Evolutionary conservation across 2,329 filamentous ascomycete genomes (phyloP).

Genomic region (Penicillium oxalicum): DNA sequence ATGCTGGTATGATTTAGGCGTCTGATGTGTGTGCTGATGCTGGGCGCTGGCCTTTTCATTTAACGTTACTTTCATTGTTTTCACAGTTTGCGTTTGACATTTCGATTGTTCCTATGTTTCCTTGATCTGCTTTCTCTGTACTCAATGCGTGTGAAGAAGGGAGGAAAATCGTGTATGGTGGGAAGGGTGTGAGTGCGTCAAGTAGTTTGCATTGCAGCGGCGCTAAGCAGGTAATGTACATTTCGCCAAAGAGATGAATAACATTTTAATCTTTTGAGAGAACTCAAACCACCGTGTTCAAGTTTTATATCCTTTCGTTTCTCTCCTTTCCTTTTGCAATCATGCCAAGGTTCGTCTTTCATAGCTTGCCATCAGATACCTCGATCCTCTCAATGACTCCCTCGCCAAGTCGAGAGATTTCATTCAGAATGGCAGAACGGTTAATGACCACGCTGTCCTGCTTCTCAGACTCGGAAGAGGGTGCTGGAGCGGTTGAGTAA

Average conservation of each 20-base stretch:
- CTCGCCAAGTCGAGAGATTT: conserved; percentile 47
- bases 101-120: conserved; percentile 6
- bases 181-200: too few relatives aligned
- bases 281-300: conserved; percentile 6
- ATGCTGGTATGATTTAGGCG: conserved; percentile 7
- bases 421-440: conserved; percentile 37
- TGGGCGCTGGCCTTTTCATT: conserved; percentile 2
- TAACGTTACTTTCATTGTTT: not conserved
- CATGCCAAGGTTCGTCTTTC: too few relatives aligned
- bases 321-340: too few relatives aligned
- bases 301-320: conserved; percentile 1
- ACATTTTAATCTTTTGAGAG: conserved; percentile 6
- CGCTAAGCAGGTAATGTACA: conserved; percentile 25
- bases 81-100: not conserved
- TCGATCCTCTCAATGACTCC: conserved; percentile 65
- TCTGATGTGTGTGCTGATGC: conserved; percentile 12
- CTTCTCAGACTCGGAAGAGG: conserved; percentile 7
- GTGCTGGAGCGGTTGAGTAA: conserved; percentile 31
- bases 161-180: too few relatives aligned
- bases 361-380: conserved; percentile 24
- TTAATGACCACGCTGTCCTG: conserved; percentile 32
- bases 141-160: too few relatives aligned
- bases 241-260: conserved; percentile 9
- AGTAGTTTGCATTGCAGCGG: conserved; percentile 28
- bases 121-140: conserved; percentile 1